phyloP scores from a whole-genome alignment of 441 rosid species.

The Arabidopsis lyrata region DNA sequence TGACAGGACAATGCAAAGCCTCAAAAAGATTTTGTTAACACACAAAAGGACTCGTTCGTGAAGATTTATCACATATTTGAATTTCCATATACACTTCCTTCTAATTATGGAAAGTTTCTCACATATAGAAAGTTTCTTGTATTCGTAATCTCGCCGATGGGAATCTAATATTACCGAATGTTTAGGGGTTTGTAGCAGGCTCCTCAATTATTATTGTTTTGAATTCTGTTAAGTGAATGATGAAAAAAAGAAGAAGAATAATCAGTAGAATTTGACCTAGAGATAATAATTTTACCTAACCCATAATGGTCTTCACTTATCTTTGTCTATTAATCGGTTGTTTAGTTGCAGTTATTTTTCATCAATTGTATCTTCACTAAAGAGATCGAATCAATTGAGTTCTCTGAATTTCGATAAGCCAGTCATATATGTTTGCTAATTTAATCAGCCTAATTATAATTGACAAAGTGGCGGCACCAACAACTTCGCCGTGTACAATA shows the following conservation, averaged over 20 bases:
- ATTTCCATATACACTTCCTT: background rate
- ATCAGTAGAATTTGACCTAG: constrained; percentile 27
- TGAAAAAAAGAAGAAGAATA: constrained; percentile 5
- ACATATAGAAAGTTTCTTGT: background rate
- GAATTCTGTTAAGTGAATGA: constrained; percentile 2
- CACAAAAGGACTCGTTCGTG: background rate
- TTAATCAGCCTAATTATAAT: background rate
- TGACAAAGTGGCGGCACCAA: constrained; percentile 20
- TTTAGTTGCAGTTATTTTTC: background rate
- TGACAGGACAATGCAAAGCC: background rate
- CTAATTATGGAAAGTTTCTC: background rate
- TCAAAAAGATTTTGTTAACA: background rate
- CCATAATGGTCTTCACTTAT: constrained; percentile 3
- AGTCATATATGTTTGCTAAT: constrained; percentile 9
- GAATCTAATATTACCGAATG: background rate
- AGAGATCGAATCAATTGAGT: background rate
- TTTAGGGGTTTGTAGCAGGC: background rate
- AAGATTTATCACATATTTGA: background rate
- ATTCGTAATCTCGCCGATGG: background rate
- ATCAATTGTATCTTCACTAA: background rate
- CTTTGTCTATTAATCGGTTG: constrained; percentile 3
- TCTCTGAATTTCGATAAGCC: background rate
- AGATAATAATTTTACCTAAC: constrained; percentile 9
- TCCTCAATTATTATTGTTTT: background rate
- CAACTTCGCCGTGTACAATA: constrained; percentile 13